These are phyloP conservation scores for Scedosporium boydii DNA, from an alignment of 2,329 filamentous ascomycete species.

Conservation along the genomic window DNA sequence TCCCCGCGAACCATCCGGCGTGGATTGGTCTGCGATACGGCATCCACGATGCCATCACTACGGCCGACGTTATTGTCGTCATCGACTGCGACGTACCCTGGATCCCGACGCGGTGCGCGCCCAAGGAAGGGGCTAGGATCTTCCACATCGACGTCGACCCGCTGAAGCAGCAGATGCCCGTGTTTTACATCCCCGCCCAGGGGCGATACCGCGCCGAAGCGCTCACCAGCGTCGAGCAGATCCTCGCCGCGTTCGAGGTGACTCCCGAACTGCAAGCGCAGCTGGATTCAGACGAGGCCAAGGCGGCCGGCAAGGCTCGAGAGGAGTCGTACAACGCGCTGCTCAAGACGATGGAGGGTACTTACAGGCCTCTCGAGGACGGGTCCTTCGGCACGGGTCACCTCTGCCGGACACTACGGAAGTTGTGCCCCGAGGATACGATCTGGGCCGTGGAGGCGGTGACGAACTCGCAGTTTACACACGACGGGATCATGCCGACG, in stretches of 20 bases:
- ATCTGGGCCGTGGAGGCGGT: slow-evolving; percentile 74
- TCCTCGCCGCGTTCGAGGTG: slow-evolving; percentile 50
- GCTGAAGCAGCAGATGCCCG: slow-evolving; percentile 61
- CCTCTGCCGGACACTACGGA: slow-evolving; percentile 21
- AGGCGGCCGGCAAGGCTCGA: slow-evolving; percentile 31
- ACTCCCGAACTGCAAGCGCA: slow-evolving; percentile 25
- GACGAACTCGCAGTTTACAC: slow-evolving; percentile 57
- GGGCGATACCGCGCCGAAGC: slow-evolving; percentile 59
- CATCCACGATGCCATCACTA: slow-evolving; percentile 60
- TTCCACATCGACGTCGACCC: slow-evolving; percentile 60
- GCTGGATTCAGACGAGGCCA: slow-evolving; percentile 12
- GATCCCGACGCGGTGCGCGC: slow-evolving; percentile 68
- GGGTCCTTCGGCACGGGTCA: slow-evolving; percentile 36
- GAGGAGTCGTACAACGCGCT: slow-evolving; percentile 48
- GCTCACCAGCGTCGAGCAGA: slow-evolving; percentile 55
- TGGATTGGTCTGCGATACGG: slow-evolving; percentile 68
- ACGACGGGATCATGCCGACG: slow-evolving; percentile 61
- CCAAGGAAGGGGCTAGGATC: slow-evolving; percentile 40
- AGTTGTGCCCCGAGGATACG: slow-evolving; percentile 36
- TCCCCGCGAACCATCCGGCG: slow-evolving; percentile 59
- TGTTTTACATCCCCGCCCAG: slow-evolving; percentile 60
- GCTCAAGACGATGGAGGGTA: slow-evolving; percentile 47
- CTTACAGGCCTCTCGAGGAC: slow-evolving; percentile 48
- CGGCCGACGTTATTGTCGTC: slow-evolving; percentile 76
- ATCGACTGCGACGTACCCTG: slow-evolving; percentile 88